Percentiles rank a stretch among this genome's conserved stretches.
These are phyloP conservation scores for Albifimbria verrucaria DNA, from an alignment of 2,329 filamentous ascomycete species.

Conservation along the genomic window DNA sequence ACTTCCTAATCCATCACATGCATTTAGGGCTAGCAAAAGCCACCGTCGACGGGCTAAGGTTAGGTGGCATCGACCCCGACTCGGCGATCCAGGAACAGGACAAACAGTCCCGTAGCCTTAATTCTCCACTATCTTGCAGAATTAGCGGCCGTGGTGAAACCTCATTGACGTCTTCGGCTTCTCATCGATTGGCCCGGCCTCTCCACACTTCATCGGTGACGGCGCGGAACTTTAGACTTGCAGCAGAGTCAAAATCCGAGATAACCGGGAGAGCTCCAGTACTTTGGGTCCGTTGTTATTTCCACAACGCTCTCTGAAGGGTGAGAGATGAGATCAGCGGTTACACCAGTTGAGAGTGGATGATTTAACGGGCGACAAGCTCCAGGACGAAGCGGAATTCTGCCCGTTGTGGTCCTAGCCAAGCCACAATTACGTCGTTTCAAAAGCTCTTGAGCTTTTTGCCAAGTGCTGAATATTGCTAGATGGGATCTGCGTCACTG, in stretches of 20 bases:
- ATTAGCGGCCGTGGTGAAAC: neutral
- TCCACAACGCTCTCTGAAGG: neutral
- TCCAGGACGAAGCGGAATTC: neutral
- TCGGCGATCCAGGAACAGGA: neutral
- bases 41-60: too few relatives aligned
- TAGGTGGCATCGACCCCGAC: neutral
- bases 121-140: neutral
- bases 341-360: neutral
- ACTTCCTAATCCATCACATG: neutral
- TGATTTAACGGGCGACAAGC: neutral
- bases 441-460: neutral
- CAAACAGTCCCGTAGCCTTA: neutral
- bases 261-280: neutral
- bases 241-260: neutral
- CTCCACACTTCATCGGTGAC: neutral
- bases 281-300: neutral
- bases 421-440: neutral
- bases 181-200: neutral
- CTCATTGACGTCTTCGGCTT: neutral
- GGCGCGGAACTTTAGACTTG: neutral
- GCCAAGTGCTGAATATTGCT: neutral
- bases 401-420: neutral
- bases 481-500: neutral
- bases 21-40: neutral
- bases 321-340: neutral